Base-by-base conservation (phyloP, 768 basidiomycete species). In the Russula sp. region DNA sequence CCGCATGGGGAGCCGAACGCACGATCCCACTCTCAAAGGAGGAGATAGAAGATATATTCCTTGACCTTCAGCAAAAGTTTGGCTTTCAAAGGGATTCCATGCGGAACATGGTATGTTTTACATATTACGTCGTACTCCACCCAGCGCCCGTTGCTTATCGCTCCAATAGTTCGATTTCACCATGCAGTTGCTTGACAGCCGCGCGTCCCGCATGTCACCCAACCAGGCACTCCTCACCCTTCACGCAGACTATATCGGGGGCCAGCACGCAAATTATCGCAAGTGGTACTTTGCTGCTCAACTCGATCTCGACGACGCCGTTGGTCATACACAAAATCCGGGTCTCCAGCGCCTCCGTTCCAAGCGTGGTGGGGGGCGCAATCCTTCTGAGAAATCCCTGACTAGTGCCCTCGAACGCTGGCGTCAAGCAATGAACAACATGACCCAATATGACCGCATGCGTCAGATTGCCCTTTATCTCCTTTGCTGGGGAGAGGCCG, bases 201-300 rank as follows among this genome's bases (percentile, higher is more conserved):
- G 97, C 62, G 91, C 96, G 4, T 98, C 95, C 3, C 85, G 97
- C 47, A 98, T 98, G 96, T 87, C 93, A 0, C 95, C 97, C 10
- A 90, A 93, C 71, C 93, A 96, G 71, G 97, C 97, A 0, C 78
- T 98, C 25, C 79, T 97, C 58, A 98, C 95, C 0, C 81, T 99
- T 2, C 97, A 99, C 69, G 97, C 96, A 60, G 97, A 98, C 73
- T 99, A 98, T 74, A 98, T 99, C 68, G 97, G 97, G 22, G 97
- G 97, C 3, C 90, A 96, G 73, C 88, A 98, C 69, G 93, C 97
- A 53, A 98, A 98, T 78, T 98, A 98, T 76, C 90, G 97, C 64
- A 98, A 98, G 77, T 98, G 97, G 97, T 99, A 99, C 77, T 99
- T 98, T 73, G 97, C 96, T 34, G 94, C 96, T 20, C 97, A 99